Evolutionary conservation across 805 yeast genomes (phyloP), one percentile per base, ranked within the genome.

Genomic region (Myxozyma melibiosi): DNA sequence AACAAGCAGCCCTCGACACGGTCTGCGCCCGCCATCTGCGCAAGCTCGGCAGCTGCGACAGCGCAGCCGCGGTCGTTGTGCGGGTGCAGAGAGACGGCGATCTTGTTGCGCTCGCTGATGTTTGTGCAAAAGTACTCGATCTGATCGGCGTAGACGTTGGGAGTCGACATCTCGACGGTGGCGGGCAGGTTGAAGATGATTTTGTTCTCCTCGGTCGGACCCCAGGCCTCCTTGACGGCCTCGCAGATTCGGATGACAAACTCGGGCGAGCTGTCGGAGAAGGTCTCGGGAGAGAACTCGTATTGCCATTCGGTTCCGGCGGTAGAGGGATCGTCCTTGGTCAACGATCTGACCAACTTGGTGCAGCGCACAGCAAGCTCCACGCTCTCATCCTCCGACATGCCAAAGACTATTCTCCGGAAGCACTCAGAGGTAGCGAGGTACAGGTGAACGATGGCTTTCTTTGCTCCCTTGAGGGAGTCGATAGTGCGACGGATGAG

Each of bases 61-160:
- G 88, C 91, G 70, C 92, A 86, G 22, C 95, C 95, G 67, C 95
- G 80, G 73, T 87, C 94, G 65, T 87, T 87, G 73, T 87, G 95
- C 31, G 90, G 88, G 71, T 87, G 95, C 54, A 88, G 79, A 13
- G 94, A 86, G 50, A 87, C 80, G 66, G 88, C 83, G 24, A 88
- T 80, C 63, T 78, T 84, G 55, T 85, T 88, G 63, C 95, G 81
- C 62, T 86, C 80, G 45, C 81, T 66, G 54, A 87, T 80, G 59
- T 81, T 74, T 14, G 80, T 81, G 46, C 82, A 69, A 66, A 87
- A 87, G 70, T 80, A 86, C 76, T 87, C 95, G 57, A 87, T 83
- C 76, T 86, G 94, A 70, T 87, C 95, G 40, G 95, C 95, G 68
- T 84, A 87, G 22, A 87, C 82, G 65, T 87, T 88, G 42, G 95